Percentiles rank a stretch among this genome's conserved stretches.
phyloP scores from a whole-genome alignment of 2,329 filamentous ascomycete genomes.

The Talaromyces pinophilus region DNA sequence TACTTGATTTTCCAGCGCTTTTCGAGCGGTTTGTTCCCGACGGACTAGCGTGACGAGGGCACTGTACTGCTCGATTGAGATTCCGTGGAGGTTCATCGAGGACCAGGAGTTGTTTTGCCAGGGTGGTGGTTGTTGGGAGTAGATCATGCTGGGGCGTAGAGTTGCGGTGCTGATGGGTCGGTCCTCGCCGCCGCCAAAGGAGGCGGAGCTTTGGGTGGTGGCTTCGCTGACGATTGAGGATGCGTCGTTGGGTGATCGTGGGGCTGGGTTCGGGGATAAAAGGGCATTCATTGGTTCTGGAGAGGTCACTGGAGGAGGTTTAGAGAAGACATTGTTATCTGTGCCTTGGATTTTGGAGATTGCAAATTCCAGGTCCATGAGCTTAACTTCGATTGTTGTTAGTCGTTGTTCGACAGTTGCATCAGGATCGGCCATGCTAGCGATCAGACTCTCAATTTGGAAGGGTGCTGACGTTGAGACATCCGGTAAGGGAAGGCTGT shows the following conservation, averaged over 20 bases:
- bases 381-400: slow-evolving; percentile 53
- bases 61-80: slow-evolving; percentile 51
- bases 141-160: slow-evolving; percentile 27
- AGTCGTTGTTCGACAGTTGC: slow-evolving; percentile 49
- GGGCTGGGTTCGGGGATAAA: slow-evolving; percentile 20
- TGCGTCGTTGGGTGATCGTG: slow-evolving; percentile 21
- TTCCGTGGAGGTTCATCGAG: slow-evolving; percentile 35
- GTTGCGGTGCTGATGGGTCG: slow-evolving; percentile 35
- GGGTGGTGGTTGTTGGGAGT: slow-evolving; percentile 30
- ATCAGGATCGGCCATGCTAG: slow-evolving; percentile 44
- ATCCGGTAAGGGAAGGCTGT: slow-evolving; percentile 24
- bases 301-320: slow-evolving; percentile 22
- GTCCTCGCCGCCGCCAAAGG: slow-evolving; percentile 17
- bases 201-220: slow-evolving; percentile 22
- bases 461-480: slow-evolving; percentile 33
- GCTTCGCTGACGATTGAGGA: slow-evolving; percentile 23
- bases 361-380: slow-evolving; percentile 54
- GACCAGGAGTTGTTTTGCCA: slow-evolving; percentile 35
- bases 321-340: slow-evolving; percentile 27
- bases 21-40: slow-evolving; percentile 49
- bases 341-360: slow-evolving; percentile 50
- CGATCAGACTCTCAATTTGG: slow-evolving; percentile 42
- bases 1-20: slow-evolving; percentile 48
- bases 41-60: slow-evolving; percentile 49
- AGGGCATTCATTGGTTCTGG: slow-evolving; percentile 22